Evolutionary conservation across 2,329 filamentous ascomycete species (phyloP), one percentile per base, ranked within the genome.

Genomic region (Talaromyces rugulosus): DNA sequence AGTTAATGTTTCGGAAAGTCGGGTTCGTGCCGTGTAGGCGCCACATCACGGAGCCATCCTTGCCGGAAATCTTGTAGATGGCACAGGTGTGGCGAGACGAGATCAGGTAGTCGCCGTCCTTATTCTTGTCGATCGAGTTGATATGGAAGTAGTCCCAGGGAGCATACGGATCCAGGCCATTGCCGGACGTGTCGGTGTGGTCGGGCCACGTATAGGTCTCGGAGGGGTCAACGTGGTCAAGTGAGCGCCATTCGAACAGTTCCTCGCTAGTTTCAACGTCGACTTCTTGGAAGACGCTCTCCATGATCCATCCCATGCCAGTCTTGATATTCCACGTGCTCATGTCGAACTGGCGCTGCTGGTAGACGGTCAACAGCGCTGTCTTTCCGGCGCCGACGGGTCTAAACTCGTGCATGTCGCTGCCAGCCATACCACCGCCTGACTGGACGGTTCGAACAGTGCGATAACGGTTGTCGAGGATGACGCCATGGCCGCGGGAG

Each of bases 341-440:
- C 72, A 83, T 74, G 62, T 83, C 81, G 66, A 81, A 78, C 58
- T 77, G 74, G 30, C 72, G 73, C 63, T 77, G 75, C 60, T 78
- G 75, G 62, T 78, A 78, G 7, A 78, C 70, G 0, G 75, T 78
- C 72, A 78, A 72, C 33, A 78, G 64, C 1, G 76, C 76, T 8
- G 70, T 71, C 60, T 72, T 74, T 51, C 81, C 80, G 57, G 77
- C 74, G 33, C 79, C 76, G 55, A 82, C 77, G 40, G 79, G 72
- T 62, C 72, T 75, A 67, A 83, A 83, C 63, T 84, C 81, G 66
- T 84, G 82, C 80, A 83, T 82, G 67, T 84, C 82, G 67, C 75
- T 77, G 28, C 76, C 76, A 6, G 74, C 71, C 70, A 76, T 75
- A 42, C 74, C 74, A 27, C 74, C 76, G 2, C 73, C 72, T 0